Conservation (phyloP, 345 rosid species). For the Melaleuca quinquenervia region DNA sequence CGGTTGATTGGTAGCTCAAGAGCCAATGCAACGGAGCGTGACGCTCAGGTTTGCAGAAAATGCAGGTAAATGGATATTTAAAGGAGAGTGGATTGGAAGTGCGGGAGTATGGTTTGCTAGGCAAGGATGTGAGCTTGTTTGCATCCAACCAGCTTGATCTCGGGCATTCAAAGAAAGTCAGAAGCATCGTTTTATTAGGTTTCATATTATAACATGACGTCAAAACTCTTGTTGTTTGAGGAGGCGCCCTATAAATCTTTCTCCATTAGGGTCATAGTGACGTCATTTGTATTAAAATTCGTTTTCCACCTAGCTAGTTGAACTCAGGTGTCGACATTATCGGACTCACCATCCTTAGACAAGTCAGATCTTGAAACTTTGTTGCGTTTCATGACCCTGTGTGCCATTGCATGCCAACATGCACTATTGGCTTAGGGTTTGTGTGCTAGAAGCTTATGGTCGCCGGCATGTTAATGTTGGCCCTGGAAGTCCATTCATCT, state of each 20-base stretch:
- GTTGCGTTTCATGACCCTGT: background rate
- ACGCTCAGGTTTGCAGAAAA: background rate
- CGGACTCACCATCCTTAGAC: background rate
- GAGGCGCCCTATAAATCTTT: background rate
- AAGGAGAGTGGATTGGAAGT: conserved; percentile 52
- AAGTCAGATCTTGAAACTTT: background rate
- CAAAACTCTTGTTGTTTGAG: background rate
- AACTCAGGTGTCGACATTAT: background rate
- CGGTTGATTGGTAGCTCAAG: background rate
- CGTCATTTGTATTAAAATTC: background rate
- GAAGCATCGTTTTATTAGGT: background rate
- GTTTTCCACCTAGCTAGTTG: background rate
- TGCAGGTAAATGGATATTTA: conserved; percentile 38
- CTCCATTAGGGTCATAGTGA: background rate
- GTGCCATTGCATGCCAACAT: background rate
- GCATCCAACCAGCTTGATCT: conserved; percentile 40
- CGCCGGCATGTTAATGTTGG: background rate
- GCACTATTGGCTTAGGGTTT: background rate
- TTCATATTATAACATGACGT: background rate
- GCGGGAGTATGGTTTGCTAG: conserved; percentile 50
- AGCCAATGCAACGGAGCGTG: background rate
- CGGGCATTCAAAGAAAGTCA: background rate
- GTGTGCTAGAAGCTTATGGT: background rate
- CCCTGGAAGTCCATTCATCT: background rate
- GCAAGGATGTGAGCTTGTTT: conserved; percentile 52